These are phyloP conservation scores for Pseudoscleropodium purum DNA, from an alignment of 225 moss, liverwort and hornwort species.

Conservation along the genomic window DNA sequence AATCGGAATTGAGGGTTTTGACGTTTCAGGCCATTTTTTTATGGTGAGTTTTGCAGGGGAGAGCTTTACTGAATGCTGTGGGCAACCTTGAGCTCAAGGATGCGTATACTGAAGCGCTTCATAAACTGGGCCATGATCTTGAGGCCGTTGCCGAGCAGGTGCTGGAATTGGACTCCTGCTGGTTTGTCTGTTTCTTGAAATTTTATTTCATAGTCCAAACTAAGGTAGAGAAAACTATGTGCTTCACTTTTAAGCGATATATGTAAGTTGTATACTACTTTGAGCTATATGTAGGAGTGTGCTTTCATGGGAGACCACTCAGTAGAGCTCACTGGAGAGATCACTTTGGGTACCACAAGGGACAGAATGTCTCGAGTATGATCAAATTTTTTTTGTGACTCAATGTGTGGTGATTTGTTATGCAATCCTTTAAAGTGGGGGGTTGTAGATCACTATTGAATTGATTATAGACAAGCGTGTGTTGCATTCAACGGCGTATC, in stretches of 20 bases:
- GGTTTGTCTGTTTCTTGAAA: background rate
- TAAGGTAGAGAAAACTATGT: background rate
- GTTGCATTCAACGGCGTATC: background rate
- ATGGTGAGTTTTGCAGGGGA: constrained; percentile 31
- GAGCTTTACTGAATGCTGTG: constrained; percentile 75
- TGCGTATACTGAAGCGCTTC: constrained; percentile 62
- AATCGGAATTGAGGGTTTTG: background rate
- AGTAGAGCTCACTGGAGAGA: background rate
- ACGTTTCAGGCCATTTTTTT: background rate
- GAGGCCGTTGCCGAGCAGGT: constrained; percentile 87
- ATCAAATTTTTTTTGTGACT: background rate
- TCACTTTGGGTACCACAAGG: background rate
- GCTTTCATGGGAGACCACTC: background rate
- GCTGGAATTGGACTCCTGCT: background rate
- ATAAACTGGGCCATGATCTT: constrained; percentile 70
- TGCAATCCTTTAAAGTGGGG: background rate
- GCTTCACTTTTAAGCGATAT: background rate
- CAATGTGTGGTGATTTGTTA: background rate
- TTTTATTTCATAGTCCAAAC: background rate
- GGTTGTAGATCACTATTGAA: background rate
- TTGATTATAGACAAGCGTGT: background rate
- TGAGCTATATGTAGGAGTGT: background rate
- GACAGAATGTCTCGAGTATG: background rate
- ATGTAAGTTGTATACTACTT: background rate
- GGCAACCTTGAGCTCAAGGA: constrained; percentile 79